phyloP scores from a whole-genome alignment of 73 alveolate genomes.

The Paramecium sexaurelia region DNA sequence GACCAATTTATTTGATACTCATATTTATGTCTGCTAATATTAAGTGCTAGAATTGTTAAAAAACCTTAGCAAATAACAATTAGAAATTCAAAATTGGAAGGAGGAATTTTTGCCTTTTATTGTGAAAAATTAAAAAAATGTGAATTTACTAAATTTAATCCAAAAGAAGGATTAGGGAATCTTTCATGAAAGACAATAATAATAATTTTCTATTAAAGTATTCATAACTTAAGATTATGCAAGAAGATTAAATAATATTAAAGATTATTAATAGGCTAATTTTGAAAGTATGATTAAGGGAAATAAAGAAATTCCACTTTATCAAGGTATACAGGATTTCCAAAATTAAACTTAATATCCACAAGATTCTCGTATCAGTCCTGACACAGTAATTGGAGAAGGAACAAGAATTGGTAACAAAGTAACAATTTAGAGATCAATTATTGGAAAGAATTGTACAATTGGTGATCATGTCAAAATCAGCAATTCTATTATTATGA shows the following conservation, averaged over 20 bases:
- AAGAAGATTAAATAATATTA: conserved; percentile 59
- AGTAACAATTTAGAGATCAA: conserved; percentile 14
- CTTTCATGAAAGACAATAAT: not conserved
- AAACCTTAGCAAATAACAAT: not conserved
- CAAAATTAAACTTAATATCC: not conserved
- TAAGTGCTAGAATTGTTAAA: not conserved
- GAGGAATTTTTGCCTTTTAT: conserved; percentile 54
- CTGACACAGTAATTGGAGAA: conserved; percentile 51
- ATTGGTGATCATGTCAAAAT: conserved; percentile 65
- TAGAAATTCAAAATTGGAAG: conserved; percentile 14
- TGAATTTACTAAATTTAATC: not conserved
- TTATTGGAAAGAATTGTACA: conserved; percentile 60
- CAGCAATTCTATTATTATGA: conserved; percentile 55
- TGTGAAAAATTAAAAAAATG: conserved; percentile 1
- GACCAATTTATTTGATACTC: conserved; percentile 64
- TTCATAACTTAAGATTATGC: conserved; percentile 47
- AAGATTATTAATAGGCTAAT: conserved; percentile 62
- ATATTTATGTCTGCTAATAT: conserved; percentile 53
- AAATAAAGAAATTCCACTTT: conserved; percentile 34
- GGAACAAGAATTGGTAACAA: conserved; percentile 48
- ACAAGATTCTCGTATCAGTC: conserved; percentile 5
- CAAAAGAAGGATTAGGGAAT: not conserved
- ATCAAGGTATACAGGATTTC: not conserved
- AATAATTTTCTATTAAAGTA: conserved; percentile 19
- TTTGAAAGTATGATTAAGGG: conserved; percentile 49